Conservation (phyloP, 2,329 filamentous ascomycete species). For the Venturia pyrina region DNA sequence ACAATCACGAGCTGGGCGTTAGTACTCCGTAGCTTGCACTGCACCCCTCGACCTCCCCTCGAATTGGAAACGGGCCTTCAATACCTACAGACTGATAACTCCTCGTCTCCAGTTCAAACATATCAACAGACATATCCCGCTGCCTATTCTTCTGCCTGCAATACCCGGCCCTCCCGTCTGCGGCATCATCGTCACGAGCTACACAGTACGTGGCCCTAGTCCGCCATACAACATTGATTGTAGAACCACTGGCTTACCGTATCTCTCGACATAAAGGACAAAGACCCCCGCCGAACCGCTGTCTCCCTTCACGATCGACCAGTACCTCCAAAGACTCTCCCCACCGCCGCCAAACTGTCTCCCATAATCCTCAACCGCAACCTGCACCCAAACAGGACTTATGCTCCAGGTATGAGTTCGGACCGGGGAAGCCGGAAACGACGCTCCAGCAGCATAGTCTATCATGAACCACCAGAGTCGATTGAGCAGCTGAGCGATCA, state of each 20-base stretch:
- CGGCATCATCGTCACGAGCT: not conserved
- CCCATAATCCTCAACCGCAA: constrained; percentile 71
- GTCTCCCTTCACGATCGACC: not conserved
- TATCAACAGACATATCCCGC: not conserved
- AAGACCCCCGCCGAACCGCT: not conserved
- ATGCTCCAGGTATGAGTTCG: not conserved
- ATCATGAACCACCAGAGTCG: constrained; percentile 92
- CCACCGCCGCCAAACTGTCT: constrained; percentile 82
- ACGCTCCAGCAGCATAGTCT: constrained; percentile 96
- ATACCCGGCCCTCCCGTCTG: not conserved
- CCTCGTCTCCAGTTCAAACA: not conserved
- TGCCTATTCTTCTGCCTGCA: not conserved
- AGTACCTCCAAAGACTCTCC: not conserved
- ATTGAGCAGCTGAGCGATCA: constrained; percentile 97
- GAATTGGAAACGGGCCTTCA: too few relatives aligned
- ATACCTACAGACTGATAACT: not conserved
- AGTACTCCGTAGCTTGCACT: too few relatives aligned
- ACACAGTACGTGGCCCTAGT: not conserved
- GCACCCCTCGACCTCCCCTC: not conserved
- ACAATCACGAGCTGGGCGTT: not conserved
- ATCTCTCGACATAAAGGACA: not conserved
- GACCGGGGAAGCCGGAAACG: constrained; percentile 56
- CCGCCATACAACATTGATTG: not conserved
- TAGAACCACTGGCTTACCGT: not conserved
- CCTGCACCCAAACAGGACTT: constrained; percentile 41